Evolutionary conservation across 345 rosid species (phyloP).

Genomic region (Psidium guajava): DNA sequence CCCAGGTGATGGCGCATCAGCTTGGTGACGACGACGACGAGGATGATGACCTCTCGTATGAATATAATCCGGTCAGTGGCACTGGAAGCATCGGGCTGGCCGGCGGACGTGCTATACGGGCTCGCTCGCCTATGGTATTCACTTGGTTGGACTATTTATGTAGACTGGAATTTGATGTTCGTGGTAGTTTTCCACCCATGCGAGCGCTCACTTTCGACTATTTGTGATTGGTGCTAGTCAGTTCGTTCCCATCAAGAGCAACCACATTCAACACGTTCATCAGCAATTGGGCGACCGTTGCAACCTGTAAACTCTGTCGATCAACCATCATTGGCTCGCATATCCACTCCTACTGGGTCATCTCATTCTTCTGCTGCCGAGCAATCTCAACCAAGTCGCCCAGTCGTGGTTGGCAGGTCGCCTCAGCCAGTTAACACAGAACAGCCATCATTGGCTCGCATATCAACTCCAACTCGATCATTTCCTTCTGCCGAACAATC

Average conservation of each 20-base stretch:
- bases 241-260: conserved; percentile 54
- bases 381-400: not conserved
- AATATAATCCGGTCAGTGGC: conserved; percentile 10
- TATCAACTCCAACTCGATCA: not conserved
- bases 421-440: not conserved
- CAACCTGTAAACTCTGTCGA: not conserved
- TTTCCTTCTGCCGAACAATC: not conserved
- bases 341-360: not conserved
- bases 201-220: not conserved
- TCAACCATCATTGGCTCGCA: not conserved
- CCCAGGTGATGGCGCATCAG: conserved; percentile 10
- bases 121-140: conserved; percentile 30
- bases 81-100: conserved; percentile 22
- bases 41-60: conserved; percentile 13
- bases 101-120: conserved; percentile 14
- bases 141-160: not conserved
- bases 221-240: conserved; percentile 26
- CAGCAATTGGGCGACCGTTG: conserved; percentile 18
- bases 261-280: conserved; percentile 28
- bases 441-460: not conserved
- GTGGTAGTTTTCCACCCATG: not conserved
- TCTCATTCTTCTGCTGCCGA: not conserved
- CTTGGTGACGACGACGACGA: conserved; percentile 14
- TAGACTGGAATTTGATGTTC: not conserved
- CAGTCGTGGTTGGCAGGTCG: not conserved